Conservation (phyloP, 2,329 filamentous ascomycete species). For the Graphilbum sp. region DNA sequence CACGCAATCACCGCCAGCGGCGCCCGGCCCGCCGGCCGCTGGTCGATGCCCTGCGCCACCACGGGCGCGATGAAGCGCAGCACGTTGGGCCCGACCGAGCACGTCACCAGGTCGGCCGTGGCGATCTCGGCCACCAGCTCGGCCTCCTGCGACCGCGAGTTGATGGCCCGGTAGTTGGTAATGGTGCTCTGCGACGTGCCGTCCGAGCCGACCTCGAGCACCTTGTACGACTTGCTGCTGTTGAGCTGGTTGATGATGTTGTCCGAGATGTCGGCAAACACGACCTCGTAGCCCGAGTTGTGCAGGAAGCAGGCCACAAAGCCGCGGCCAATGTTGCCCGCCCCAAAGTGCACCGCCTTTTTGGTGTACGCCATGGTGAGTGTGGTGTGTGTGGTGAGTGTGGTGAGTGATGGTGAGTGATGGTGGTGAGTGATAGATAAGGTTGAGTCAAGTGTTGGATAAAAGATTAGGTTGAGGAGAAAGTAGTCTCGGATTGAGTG, state of each 20-base stretch:
- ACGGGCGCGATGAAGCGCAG: constrained; percentile 92
- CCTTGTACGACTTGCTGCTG: constrained; percentile 59
- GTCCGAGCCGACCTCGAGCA: constrained; percentile 80
- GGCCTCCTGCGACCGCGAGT: constrained; percentile 72
- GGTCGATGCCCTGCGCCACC: constrained; percentile 85
- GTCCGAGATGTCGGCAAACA: constrained; percentile 92
- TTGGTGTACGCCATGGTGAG: constrained; percentile 1
- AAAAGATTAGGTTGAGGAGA: too few relatives aligned
- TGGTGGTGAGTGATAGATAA: neutral
- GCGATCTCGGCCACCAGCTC: constrained; percentile 74
- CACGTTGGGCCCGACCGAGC: constrained; percentile 90
- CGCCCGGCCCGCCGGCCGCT: constrained; percentile 44
- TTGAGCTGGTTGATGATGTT: constrained; percentile 67
- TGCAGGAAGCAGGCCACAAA: constrained; percentile 87
- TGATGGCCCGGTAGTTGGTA: constrained; percentile 92
- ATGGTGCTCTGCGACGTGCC: constrained; percentile 70
- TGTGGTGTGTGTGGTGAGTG: neutral
- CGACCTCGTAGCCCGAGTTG: constrained; percentile 85
- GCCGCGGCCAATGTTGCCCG: constrained; percentile 72
- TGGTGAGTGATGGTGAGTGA: neutral
- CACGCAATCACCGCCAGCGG: constrained; percentile 90
- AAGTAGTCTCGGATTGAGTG: too few relatives aligned
- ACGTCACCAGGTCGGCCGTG: constrained; percentile 81
- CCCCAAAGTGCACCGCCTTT: constrained; percentile 33
- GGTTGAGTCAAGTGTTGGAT: too few relatives aligned